These are phyloP conservation scores for Populus simonii DNA, from an alignment of 345 rosid species.

Conservation along the genomic window DNA sequence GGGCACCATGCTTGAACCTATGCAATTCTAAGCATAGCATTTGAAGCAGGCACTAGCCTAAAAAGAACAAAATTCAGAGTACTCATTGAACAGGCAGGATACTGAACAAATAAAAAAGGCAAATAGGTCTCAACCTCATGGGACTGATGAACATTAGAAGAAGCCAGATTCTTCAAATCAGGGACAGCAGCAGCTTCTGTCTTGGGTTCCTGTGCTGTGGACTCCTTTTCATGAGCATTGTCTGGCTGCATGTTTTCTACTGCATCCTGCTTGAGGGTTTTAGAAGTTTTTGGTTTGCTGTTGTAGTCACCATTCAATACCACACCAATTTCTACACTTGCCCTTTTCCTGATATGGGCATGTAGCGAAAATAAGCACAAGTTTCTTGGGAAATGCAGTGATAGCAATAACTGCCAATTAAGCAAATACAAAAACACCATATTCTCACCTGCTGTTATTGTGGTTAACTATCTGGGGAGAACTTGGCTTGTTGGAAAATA, in stretches of 20 bases:
- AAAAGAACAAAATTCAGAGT: not conserved
- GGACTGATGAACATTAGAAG: constrained; percentile 23
- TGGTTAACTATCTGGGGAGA: constrained; percentile 29
- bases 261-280: constrained; percentile 25
- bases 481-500: constrained; percentile 66
- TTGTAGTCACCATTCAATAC: constrained; percentile 48
- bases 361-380: constrained; percentile 12
- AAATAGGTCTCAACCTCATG: constrained; percentile 30
- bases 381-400: not conserved
- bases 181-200: constrained; percentile 33
- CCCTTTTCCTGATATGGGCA: constrained; percentile 50
- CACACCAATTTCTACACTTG: constrained; percentile 31
- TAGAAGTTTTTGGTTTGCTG: constrained; percentile 34
- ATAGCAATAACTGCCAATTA: not conserved
- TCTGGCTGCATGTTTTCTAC: constrained; percentile 29
- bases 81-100: not conserved
- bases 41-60: not conserved
- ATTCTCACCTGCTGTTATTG: constrained; percentile 46
- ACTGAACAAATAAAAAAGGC: not conserved
- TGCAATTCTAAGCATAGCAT: not conserved
- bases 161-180: constrained; percentile 24
- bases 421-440: constrained; percentile 5
- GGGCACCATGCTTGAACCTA: not conserved
- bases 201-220: constrained; percentile 21
- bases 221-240: constrained; percentile 28